Conservation (phyloP, 345 rosid species). For the Melastoma malabathricum region DNA sequence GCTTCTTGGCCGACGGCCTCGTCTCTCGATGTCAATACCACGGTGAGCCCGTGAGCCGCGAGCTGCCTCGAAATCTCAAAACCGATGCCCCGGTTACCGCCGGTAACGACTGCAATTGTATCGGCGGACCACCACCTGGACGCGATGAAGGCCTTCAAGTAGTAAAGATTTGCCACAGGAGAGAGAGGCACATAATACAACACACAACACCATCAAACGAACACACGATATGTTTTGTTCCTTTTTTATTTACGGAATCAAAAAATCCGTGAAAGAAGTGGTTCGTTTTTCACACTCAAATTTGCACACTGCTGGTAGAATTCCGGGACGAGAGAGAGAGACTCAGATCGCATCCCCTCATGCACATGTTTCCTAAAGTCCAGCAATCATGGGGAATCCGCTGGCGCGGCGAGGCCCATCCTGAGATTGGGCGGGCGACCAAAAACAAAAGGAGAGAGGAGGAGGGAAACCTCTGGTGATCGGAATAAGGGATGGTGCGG, state of each 20-base stretch:
- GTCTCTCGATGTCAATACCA: slow-evolving; percentile 68
- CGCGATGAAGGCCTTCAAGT: not conserved
- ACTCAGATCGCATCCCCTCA: too few relatives aligned
- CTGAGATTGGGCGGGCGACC: not conserved
- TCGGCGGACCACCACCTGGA: slow-evolving; percentile 88
- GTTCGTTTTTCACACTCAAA: too few relatives aligned
- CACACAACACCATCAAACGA: not conserved
- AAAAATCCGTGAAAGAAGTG: too few relatives aligned
- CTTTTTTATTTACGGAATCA: too few relatives aligned
- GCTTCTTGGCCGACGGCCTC: slow-evolving; percentile 70
- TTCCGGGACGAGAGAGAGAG: too few relatives aligned
- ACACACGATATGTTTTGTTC: too few relatives aligned
- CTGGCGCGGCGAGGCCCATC: too few relatives aligned
- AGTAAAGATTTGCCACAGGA: not conserved
- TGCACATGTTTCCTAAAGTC: too few relatives aligned
- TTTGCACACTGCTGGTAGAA: too few relatives aligned
- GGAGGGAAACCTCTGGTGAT: slow-evolving; percentile 60
- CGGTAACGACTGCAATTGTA: slow-evolving; percentile 84
- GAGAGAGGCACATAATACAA: not conserved
- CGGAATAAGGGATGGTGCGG: slow-evolving; percentile 83
- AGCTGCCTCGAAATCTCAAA: slow-evolving; percentile 88
- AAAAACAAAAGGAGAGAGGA: not conserved
- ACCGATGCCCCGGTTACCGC: slow-evolving; percentile 88
- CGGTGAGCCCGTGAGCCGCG: slow-evolving; percentile 69
- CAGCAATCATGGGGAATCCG: not conserved